Base-by-base conservation (phyloP, 2,329 filamentous ascomycete genomes). In the Kalmusia sp. region DNA sequence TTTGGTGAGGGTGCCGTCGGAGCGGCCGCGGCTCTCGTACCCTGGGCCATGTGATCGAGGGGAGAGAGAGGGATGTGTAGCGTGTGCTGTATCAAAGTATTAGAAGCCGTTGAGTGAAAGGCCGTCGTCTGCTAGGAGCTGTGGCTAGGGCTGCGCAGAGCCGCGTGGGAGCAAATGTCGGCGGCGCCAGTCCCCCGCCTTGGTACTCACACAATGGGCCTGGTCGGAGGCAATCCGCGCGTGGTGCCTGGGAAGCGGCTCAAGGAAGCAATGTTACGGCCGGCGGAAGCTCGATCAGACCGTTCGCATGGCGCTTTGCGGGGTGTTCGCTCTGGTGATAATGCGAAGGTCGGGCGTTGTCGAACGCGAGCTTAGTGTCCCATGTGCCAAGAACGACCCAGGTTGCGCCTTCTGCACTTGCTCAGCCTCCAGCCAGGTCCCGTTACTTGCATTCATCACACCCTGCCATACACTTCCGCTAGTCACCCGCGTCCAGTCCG, bases 1-100 rank as follows among this genome's bases (percentile, higher is more conserved):
- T 78, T 79, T 63, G 64, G 56, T 63, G 64, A 54, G 27, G 72
- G 53, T 57, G 65, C 62, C 34, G 76, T 67, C 28, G 63, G 68
- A 54, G 62, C 56, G 51, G 63, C 51, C 34, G 68, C 62, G 49
- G 55, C 62, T 62, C 63, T 67, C 22, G 65, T 65, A 62, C 64
- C 67, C 51, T 75, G 71, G 59, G 73, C 72, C 73, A 76, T 76
- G 63, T 55, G 49, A 54, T 49, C 47, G 17, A 27, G 31, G 31
- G 21, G 40, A 31, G 22, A 17, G 33, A 15, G 49, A 46, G 21
- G 47, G 27, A 37, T 35, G 33, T 21, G 43, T 39, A 31, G 54
- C 33, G 39, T 49, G 14, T 52, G 54, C 50, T 52, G 37, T 28
- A 49, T 19, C 12, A 35, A 19, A 21, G n/a, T 33, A 38, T 54